Base-by-base conservation (phyloP, 495 filamentous ascomycete genomes). In the Glarea lozoyensis region DNA sequence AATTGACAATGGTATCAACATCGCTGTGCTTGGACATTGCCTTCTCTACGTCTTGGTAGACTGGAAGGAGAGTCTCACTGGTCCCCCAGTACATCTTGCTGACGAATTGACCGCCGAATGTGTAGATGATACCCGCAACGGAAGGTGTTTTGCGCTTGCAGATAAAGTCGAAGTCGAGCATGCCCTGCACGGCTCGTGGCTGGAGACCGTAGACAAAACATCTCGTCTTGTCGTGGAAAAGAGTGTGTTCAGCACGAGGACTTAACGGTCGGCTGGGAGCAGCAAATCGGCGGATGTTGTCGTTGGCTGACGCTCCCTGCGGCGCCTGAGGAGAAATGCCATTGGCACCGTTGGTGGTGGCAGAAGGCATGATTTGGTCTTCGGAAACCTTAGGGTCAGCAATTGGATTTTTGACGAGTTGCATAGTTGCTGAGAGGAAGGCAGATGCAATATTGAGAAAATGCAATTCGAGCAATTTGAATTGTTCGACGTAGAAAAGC, bases 11-110 rank as follows among this genome's bases (percentile, higher is more conserved):
- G 23, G 86, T 88, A 63, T 98, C 92, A 42, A 98, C 92, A 53
- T 98, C 92, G 43, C 74, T 79, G 77, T 98, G 92, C 79, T 98
- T 98, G 63, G 82, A 82, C 61, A 96, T 81, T 48, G 92, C 92
- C 75, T 96, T 95, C 57, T 78, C 69, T 24, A 89, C 86, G 52
- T 86, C 79, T 70, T 98, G 89, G 76, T 98, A 98, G 60, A 98
- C 92, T 40, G 93, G 93, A 41, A 98, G 84, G 27, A 98, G 83
- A 34, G 92, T 98, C 76, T 98, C 92, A 69, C 89, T 96, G 50
- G 92, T 98, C 58, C 92, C 92, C 92, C 92, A 98, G 81, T 98
- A 94, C 92, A 98, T 98, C 81, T 98, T 98, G 78, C 88, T 95
- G 55, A 98, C 93, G 80, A 97, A 98, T 64, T 98, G 92, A 42